These are phyloP conservation scores for Amanita pseudoporphyria DNA, from an alignment of 768 basidiomycete species.

Conservation along the genomic window DNA sequence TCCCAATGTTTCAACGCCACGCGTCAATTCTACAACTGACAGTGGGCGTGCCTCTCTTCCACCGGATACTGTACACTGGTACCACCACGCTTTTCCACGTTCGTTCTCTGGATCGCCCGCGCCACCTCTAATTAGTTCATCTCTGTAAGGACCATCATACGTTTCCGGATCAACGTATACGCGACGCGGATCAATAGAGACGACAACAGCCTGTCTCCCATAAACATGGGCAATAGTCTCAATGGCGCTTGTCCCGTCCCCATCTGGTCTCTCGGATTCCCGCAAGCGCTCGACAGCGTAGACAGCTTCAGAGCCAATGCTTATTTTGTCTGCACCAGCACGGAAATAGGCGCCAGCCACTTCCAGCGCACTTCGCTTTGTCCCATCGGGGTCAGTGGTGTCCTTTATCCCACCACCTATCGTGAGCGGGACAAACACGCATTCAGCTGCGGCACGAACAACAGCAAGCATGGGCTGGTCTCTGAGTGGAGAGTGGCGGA, in stretches of 20 bases:
- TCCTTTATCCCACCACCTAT: slow-evolving; percentile 99
- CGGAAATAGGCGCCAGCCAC: slow-evolving; percentile 96
- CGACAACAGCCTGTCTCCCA: slow-evolving; percentile 95
- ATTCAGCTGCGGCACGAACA: slow-evolving; percentile 80
- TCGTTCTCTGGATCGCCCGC: slow-evolving; percentile 42
- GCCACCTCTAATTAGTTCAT: slow-evolving; percentile 47
- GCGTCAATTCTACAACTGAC: slow-evolving; percentile 85
- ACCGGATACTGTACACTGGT: slow-evolving; percentile 94
- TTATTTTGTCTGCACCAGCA: slow-evolving; percentile 97
- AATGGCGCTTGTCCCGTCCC: slow-evolving; percentile 79
- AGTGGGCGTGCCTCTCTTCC: slow-evolving; percentile 78
- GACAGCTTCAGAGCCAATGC: slow-evolving; percentile 94
- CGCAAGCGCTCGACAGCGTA: slow-evolving; percentile 82
- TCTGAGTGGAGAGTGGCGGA: slow-evolving; percentile 88
- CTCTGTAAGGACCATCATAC: slow-evolving; percentile 61
- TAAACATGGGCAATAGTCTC: slow-evolving; percentile 87
- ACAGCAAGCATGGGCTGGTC: slow-evolving; percentile 99
- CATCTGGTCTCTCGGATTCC: slow-evolving; percentile 42
- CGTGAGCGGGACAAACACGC: slow-evolving; percentile 93
- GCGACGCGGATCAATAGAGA: slow-evolving; percentile 89
- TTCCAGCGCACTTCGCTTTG: slow-evolving; percentile 75
- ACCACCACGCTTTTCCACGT: slow-evolving; percentile 88
- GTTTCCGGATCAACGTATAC: slow-evolving; percentile 61
- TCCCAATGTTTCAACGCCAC: slow-evolving; percentile 83
- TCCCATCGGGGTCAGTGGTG: slow-evolving; percentile 91